Percentiles rank a stretch among this genome's conserved stretches.
Evolutionary conservation across 208 protist species (phyloP).

Genomic region (Trichomonas gallinae): DNA sequence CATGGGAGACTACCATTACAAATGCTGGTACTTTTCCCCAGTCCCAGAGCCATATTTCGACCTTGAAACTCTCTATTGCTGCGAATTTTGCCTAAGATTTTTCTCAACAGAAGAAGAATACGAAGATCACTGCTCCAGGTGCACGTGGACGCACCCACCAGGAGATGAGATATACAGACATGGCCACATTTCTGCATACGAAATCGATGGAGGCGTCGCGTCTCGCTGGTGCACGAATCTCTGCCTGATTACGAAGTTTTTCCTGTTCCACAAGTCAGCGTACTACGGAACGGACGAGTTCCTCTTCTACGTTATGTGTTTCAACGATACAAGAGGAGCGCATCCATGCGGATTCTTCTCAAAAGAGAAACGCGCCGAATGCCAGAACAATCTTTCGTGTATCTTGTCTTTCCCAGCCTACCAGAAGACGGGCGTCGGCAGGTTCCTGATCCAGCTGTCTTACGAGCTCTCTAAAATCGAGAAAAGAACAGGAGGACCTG

Average conservation of each 20-base stretch:
- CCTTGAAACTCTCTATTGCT: not conserved
- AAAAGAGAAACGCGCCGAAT: conserved; percentile 46
- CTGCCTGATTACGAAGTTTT: conserved; percentile 92
- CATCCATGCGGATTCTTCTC: conserved; percentile 93
- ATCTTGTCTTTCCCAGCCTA: conserved; percentile 92
- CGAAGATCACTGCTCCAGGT: not conserved
- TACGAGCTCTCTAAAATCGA: conserved; percentile 89
- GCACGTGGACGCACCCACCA: conserved; percentile 56
- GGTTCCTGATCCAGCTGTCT: conserved; percentile 86
- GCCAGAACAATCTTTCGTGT: conserved; percentile 53
- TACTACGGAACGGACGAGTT: conserved; percentile 97
- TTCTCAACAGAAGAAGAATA: not conserved
- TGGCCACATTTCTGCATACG: conserved; percentile 68
- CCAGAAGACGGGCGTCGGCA: conserved; percentile 83
- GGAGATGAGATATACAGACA: conserved; percentile 67
- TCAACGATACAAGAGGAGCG: conserved; percentile 66
- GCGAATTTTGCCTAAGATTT: conserved; percentile 25
- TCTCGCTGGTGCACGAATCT: conserved; percentile 67
- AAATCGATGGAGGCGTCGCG: conserved; percentile 50
- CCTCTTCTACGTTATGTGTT: conserved; percentile 90
- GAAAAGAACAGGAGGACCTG: conserved; percentile 78
- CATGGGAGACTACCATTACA: not conserved
- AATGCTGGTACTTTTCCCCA: conserved; percentile 21
- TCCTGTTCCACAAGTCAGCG: conserved; percentile 97
- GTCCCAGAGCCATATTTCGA: not conserved